Percentiles rank a stretch among this genome's conserved stretches.
These are phyloP conservation scores for Meyerozyma carpophila DNA, from an alignment of 1,139 yeast species.

Conservation along the genomic window DNA sequence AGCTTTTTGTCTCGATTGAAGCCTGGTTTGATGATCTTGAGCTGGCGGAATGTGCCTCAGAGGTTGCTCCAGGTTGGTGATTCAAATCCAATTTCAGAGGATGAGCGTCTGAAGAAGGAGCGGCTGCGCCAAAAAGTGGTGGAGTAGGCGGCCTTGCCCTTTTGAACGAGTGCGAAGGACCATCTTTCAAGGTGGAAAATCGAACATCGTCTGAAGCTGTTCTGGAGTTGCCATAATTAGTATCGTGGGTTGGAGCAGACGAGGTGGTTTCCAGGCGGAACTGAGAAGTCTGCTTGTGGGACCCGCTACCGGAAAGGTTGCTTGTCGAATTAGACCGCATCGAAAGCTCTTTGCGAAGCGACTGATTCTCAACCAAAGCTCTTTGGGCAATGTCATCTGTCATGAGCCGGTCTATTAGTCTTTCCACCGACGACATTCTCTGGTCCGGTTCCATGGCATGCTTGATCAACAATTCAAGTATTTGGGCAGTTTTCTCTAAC, in stretches of 20 bases:
- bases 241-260: not conserved
- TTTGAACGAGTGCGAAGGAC: not conserved
- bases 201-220: not conserved
- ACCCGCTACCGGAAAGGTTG: not conserved
- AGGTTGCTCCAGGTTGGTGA: constrained; percentile 4
- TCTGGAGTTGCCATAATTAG: not conserved
- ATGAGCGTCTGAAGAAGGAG: not conserved
- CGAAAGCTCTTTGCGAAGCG: constrained; percentile 17
- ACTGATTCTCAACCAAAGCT: constrained; percentile 28
- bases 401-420: constrained; percentile 28
- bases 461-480: constrained; percentile 22
- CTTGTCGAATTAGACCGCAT: not conserved
- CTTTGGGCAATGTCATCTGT: constrained; percentile 31
- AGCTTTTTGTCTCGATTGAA: too few relatives aligned
- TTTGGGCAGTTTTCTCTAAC: constrained; percentile 13
- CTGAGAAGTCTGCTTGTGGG: not conserved
- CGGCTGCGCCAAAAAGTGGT: not conserved
- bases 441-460: not conserved
- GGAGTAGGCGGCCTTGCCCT: constrained; percentile 3
- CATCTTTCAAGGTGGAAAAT: not conserved
- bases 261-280: not conserved
- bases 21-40: too few relatives aligned
- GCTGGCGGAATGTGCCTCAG: too few relatives aligned
- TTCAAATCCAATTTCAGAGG: not conserved
- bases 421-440: constrained; percentile 21